phyloP scores from a whole-genome alignment of 1,139 yeast species.

The Sugiyamaella neomexicana region DNA sequence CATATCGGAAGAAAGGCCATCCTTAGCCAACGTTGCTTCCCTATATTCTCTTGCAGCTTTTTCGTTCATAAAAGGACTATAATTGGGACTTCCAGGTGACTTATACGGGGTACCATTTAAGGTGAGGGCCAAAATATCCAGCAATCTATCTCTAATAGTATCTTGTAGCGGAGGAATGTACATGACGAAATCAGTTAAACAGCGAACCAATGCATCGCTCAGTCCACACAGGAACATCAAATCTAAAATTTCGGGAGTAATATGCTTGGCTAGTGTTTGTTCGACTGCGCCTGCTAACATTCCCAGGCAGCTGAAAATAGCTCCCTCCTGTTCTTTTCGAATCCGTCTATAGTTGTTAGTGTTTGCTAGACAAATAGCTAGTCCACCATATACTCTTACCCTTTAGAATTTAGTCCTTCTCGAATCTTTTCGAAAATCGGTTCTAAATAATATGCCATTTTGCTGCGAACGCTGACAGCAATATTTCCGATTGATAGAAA shows the following conservation, averaged over 20 bases:
- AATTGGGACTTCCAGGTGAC: conserved; percentile 87
- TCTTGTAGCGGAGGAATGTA: conserved; percentile 80
- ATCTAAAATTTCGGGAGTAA: conserved; percentile 78
- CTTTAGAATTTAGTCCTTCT: conserved; percentile 76
- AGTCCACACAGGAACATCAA: conserved; percentile 80
- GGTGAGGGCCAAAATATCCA: conserved; percentile 74
- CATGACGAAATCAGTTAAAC: conserved; percentile 63
- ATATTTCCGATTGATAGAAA: conserved; percentile 84
- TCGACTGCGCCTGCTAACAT: conserved; percentile 88
- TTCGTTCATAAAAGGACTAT: conserved; percentile 55
- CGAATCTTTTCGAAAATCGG: conserved; percentile 80
- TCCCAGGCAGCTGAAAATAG: conserved; percentile 86
- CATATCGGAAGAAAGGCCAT: conserved; percentile 45
- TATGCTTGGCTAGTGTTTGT: conserved; percentile 88
- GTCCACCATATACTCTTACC: too few species aligned
- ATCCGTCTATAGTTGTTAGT: conserved; percentile 43
- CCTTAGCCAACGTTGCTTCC: conserved; percentile 68
- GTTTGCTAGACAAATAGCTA: too few species aligned
- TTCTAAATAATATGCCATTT: conserved; percentile 84
- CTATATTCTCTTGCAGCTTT: conserved; percentile 75
- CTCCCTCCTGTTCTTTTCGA: conserved; percentile 77
- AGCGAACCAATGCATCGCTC: conserved; percentile 75
- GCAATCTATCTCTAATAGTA: conserved; percentile 66
- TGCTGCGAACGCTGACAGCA: conserved; percentile 79
- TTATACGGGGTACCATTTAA: conserved; percentile 78